phyloP scores from a whole-genome alignment of 2,329 filamentous ascomycete genomes.

The Pestalotiopsis sp. region DNA sequence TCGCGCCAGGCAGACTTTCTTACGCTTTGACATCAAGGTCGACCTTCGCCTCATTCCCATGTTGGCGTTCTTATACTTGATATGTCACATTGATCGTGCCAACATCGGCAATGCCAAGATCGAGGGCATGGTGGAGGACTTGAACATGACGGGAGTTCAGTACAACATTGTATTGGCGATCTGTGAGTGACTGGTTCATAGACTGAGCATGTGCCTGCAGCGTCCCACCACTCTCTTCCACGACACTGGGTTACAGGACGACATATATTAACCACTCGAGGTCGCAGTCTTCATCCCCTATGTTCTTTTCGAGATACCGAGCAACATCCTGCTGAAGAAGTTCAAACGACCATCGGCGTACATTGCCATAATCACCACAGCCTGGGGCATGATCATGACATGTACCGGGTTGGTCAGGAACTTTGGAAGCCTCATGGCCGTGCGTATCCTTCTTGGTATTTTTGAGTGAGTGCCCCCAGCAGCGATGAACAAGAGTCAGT shows the following conservation, averaged over 20 bases:
- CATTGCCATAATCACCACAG: constrained; percentile 62
- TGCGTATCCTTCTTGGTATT: constrained; percentile 32
- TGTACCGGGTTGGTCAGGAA: constrained; percentile 26
- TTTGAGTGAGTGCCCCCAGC: constrained; percentile 22
- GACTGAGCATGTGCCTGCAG: neutral
- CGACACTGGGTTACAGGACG: neutral
- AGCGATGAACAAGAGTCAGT: too few relatives aligned
- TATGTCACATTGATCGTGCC: constrained; percentile 55
- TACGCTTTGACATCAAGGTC: constrained; percentile 18
- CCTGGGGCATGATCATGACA: constrained; percentile 35
- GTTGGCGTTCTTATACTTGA: constrained; percentile 57
- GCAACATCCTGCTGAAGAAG: constrained; percentile 65
- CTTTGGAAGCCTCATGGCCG: constrained; percentile 26
- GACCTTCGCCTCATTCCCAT: constrained; percentile 32
- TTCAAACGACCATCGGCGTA: constrained; percentile 61
- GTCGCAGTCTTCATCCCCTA: constrained; percentile 40
- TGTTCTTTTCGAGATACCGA: constrained; percentile 60
- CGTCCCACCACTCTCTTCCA: too few relatives aligned
- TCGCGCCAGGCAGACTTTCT: neutral
- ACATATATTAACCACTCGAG: neutral
- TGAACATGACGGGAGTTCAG: constrained; percentile 44
- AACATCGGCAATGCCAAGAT: constrained; percentile 51
- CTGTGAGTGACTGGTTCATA: constrained; percentile 60
- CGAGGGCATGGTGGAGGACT: constrained; percentile 37
- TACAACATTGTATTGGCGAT: constrained; percentile 43